A percentile compares a stretch with the other conserved stretches of the same genome.
Conservation (phyloP, 2,329 filamentous ascomycete species). For the Colletotrichum melonis region DNA sequence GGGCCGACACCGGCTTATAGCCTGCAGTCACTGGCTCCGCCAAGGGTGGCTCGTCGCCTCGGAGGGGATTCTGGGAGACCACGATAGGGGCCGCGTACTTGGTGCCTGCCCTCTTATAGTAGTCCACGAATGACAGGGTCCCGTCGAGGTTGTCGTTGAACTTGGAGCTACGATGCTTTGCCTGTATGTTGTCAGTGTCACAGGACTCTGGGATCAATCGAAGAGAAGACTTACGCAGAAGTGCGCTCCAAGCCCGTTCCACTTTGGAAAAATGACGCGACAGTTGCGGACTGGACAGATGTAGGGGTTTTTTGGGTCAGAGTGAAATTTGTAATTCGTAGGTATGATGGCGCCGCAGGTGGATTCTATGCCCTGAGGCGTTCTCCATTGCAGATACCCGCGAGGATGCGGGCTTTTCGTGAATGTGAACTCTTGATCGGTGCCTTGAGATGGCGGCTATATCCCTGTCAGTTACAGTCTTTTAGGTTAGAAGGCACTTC, state of each 20-base stretch:
- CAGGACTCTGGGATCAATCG: not conserved
- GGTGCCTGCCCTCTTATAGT: conserved; percentile 2
- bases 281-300: conserved; percentile 53
- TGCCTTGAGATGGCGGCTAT: not conserved
- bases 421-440: not conserved
- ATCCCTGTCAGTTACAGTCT: not conserved
- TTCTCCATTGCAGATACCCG: conserved; percentile 5
- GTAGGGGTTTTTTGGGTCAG: conserved; percentile 40
- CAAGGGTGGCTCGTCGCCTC: conserved; percentile 38
- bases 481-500: too few species aligned
- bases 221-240: conserved; percentile 36
- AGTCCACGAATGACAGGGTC: conserved; percentile 46
- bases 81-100: conserved; percentile 36
- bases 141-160: conserved; percentile 56
- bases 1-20: not conserved
- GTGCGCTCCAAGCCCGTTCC: conserved; percentile 38
- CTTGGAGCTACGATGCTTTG: conserved; percentile 32
- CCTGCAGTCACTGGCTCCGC: not conserved
- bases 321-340: conserved; percentile 43
- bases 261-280: conserved; percentile 41
- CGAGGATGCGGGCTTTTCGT: not conserved
- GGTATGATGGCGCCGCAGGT: conserved; percentile 47
- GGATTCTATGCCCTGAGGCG: not conserved
- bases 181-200: conserved; percentile 29
- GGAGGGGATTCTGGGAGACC: conserved; percentile 40